Conservation (phyloP, 306 rosid genomes). For the Benincasa hispida region DNA sequence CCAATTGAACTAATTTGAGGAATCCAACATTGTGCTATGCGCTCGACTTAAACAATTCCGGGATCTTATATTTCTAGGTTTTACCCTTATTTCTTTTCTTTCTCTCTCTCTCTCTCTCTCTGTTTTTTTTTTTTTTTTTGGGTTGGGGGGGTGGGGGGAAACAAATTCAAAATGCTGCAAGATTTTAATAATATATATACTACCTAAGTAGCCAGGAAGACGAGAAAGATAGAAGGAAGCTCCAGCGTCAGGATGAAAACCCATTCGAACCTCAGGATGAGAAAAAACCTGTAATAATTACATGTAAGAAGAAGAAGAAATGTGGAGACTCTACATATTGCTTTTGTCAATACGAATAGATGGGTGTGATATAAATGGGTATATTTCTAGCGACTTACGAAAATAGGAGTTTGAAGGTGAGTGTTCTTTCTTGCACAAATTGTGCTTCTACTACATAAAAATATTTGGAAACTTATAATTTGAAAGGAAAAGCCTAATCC, state of each 20-base stretch:
- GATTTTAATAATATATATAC: conserved; percentile 2
- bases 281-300: conserved; percentile 45
- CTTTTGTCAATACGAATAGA: background rate
- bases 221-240: conserved; percentile 90
- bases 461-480: background rate
- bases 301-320: background rate
- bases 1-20: background rate
- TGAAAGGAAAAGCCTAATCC: background rate
- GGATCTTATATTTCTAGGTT: too few species aligned
- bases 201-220: conserved; percentile 93
- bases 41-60: background rate
- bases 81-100: too few species aligned
- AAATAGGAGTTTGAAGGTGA: background rate
- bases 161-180: background rate
- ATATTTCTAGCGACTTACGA: background rate
- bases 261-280: conserved; percentile 87
- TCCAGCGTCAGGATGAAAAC: conserved; percentile 97
- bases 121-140: too few species aligned
- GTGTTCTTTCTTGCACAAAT: background rate
- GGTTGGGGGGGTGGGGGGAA: background rate
- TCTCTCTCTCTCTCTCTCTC: too few species aligned
- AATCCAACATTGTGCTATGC: background rate
- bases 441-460: background rate
- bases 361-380: background rate
- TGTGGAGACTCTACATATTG: background rate